Evolutionary conservation across 495 filamentous ascomycete species (phyloP), one percentile per base, ranked within the genome.

Genomic region (Hypoxylon crocopeplum): DNA sequence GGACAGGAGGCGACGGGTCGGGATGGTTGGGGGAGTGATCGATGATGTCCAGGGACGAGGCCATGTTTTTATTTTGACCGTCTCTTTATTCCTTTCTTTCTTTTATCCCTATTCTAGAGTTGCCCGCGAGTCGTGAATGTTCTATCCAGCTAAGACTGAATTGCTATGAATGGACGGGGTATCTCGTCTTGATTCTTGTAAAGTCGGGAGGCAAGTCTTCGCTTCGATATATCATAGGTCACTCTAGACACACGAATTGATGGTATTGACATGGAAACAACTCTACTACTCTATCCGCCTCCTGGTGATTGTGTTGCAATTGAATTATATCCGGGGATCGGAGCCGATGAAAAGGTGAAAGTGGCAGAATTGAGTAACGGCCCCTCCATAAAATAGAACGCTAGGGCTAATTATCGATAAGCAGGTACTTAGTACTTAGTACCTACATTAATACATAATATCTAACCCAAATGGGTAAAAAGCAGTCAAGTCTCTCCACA

Each of bases 21-120:
- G 89, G 88, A 70, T 92, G 87, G 72, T 89, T 87, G 68, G 90
- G 89, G 34, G 93, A 96, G 72, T 93, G 85, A 75, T 96, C 93
- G 65, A 94, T 84, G 46, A 94, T 71, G 68, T 79, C 82, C 10
- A 51, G 27, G 63, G 75, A 69, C 51, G 69, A 70, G 48, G 72
- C 59, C 79, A 84, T 85, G 33, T 33, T 64, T 3, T 45, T 4
- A 17, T 42, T 41, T 33, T 44, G 13, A 5, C 19, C 7, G n/a
- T 19, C 20, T 40, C 16, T 32, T 39, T 24, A n/a, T 38, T 24
- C 15, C 22, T 19, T 7, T 15, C 33, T 40, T 12, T 33, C 12
- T 29, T 22, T 19, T 1, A 40, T 40, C 16, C 45, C 3, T n/a
- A 17, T 49, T 37, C 24, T 27, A 4, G 24, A 27, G 24, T 27